These are phyloP conservation scores for Dichotomocladium elegans DNA, from an alignment of 371 early-diverging fungal genomes.

Conservation along the genomic window DNA sequence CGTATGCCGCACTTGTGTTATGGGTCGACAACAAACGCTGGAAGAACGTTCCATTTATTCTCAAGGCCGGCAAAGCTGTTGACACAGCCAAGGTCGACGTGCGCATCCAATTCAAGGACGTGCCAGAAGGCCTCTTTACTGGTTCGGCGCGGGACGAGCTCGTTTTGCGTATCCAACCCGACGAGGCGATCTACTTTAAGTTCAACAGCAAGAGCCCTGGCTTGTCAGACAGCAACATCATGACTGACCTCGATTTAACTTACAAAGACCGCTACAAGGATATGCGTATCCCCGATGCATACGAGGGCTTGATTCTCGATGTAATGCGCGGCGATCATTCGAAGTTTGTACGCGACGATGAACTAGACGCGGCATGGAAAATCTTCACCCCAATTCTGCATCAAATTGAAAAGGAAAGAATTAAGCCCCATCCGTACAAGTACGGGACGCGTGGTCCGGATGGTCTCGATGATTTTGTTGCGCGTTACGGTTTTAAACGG, in stretches of 20 bases:
- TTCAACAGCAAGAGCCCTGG: slow-evolving; percentile 93
- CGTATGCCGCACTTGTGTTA: slow-evolving; percentile 87
- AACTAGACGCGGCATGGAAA: slow-evolving; percentile 94
- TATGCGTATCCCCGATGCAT: slow-evolving; percentile 92
- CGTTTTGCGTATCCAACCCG: slow-evolving; percentile 93
- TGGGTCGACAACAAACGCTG: slow-evolving; percentile 93
- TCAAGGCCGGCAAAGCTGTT: slow-evolving; percentile 95
- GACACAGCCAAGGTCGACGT: slow-evolving; percentile 91
- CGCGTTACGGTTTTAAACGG: slow-evolving; percentile 61
- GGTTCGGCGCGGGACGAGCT: slow-evolving; percentile 88
- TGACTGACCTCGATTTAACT: slow-evolving; percentile 89
- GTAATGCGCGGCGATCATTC: slow-evolving; percentile 87
- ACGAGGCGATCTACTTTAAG: slow-evolving; percentile 97
- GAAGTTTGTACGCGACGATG: slow-evolving; percentile 97
- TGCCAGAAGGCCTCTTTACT: slow-evolving; percentile 72
- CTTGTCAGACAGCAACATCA: slow-evolving; percentile 60
- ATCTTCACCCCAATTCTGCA: slow-evolving; percentile 96
- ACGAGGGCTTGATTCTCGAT: slow-evolving; percentile 91
- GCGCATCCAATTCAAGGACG: slow-evolving; percentile 93
- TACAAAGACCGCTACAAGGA: slow-evolving; percentile 85
- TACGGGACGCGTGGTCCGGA: slow-evolving; percentile 90
- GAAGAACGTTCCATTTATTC: slow-evolving; percentile 95
- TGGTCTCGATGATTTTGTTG: slow-evolving; percentile 68
- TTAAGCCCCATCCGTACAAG: slow-evolving; percentile 73
- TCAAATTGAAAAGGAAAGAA: slow-evolving; percentile 69